phyloP scores from a whole-genome alignment of 495 filamentous ascomycete species.

The Hyaloscypha bicolor region DNA sequence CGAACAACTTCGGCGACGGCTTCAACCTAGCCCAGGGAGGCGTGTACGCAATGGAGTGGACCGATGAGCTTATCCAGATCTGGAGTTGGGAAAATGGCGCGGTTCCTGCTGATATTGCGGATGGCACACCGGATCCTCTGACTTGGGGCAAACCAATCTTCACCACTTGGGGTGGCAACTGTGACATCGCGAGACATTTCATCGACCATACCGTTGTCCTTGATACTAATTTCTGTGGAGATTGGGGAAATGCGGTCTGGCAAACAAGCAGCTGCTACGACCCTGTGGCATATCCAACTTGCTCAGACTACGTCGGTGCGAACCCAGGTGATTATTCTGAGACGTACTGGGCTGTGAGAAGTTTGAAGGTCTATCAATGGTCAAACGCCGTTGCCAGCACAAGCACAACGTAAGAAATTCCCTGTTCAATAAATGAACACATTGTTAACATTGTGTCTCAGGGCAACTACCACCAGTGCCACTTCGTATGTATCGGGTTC shows the following conservation, averaged over 20 bases:
- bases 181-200: constrained; percentile 69
- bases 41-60: constrained; percentile 81
- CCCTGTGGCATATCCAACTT: constrained; percentile 44
- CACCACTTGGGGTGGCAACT: constrained; percentile 58
- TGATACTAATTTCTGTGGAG: constrained; percentile 85
- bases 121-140: constrained; percentile 58
- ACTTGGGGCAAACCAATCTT: constrained; percentile 70
- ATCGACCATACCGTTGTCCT: constrained; percentile 73
- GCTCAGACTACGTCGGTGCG: constrained; percentile 59
- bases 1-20: constrained; percentile 60
- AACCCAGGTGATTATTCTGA: constrained; percentile 56
- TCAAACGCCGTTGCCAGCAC: constrained; percentile 4
- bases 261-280: constrained; percentile 36
- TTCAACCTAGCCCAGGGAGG: constrained; percentile 79
- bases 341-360: constrained; percentile 71
- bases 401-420: constrained; percentile 1
- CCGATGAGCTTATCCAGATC: constrained; percentile 61
- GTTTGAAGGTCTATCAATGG: constrained; percentile 55
- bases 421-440: background rate
- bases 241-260: constrained; percentile 61
- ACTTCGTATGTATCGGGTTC: background rate
- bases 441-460: background rate
- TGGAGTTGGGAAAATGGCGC: constrained; percentile 71
- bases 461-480: background rate
- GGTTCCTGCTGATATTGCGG: constrained; percentile 57